These are phyloP conservation scores for Candida pseudoglaebosa DNA, from an alignment of 805 yeast genomes.

Conservation along the genomic window DNA sequence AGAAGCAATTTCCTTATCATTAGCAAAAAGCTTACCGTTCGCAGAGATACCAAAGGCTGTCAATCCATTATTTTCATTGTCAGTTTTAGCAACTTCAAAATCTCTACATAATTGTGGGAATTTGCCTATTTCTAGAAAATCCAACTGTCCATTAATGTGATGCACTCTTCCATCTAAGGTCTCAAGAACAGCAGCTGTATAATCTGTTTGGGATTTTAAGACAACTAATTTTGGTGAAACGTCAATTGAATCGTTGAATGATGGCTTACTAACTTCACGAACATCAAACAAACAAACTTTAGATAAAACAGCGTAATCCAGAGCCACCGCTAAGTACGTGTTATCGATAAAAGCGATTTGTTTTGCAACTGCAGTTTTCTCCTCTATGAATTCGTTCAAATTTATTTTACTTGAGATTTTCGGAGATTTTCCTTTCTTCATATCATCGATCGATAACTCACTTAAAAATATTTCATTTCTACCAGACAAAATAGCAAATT, in stretches of 20 bases:
- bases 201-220: constrained; percentile 52
- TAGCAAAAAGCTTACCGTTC: constrained; percentile 70
- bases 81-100: constrained; percentile 39
- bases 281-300: constrained; percentile 50
- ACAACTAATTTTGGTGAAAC: constrained; percentile 50
- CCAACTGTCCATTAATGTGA: constrained; percentile 30
- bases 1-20: constrained; percentile 53
- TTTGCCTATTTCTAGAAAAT: constrained; percentile 35
- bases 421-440: constrained; percentile 49
- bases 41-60: constrained; percentile 70
- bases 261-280: constrained; percentile 36
- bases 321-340: constrained; percentile 47
- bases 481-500: constrained; percentile 55
- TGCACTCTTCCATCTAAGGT: constrained; percentile 59
- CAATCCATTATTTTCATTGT: constrained; percentile 19
- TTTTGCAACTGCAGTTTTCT: constrained; percentile 45
- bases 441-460: constrained; percentile 46
- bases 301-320: constrained; percentile 54
- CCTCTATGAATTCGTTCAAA: constrained; percentile 32
- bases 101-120: constrained; percentile 72
- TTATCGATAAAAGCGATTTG: constrained; percentile 61
- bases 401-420: constrained; percentile 27
- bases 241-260: constrained; percentile 38
- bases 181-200: constrained; percentile 50
- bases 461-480: constrained; percentile 27